Percentiles rank a stretch among this genome's conserved stretches.
Conservation (phyloP, 164 flowering plant genomes). For the Santalum album region DNA sequence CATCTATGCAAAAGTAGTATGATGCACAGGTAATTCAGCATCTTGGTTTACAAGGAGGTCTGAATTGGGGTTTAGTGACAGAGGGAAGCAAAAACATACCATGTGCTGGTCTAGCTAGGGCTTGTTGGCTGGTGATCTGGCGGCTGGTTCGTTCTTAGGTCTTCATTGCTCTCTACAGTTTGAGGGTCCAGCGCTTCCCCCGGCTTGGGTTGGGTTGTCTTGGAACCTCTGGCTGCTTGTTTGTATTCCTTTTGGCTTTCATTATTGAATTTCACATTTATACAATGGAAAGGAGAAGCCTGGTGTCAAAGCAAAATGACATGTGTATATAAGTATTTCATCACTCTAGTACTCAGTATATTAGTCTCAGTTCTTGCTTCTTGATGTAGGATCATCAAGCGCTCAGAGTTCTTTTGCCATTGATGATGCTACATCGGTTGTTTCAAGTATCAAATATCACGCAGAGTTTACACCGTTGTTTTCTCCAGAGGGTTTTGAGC, state of each 20-base stretch:
- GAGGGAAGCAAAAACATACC: too few relatives aligned
- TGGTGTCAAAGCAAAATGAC: neutral
- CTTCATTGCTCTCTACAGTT: neutral
- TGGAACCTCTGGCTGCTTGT: neutral
- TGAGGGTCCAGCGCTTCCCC: neutral
- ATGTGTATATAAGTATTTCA: neutral
- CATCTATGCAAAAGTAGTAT: too few relatives aligned
- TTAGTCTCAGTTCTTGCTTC: neutral
- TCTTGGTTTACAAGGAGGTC: too few relatives aligned
- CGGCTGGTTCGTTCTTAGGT: neutral
- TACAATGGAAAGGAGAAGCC: neutral
- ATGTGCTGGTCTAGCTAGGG: neutral
- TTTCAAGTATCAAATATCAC: constrained; percentile 81
- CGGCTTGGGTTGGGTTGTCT: neutral
- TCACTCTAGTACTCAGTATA: neutral
- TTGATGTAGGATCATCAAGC: constrained; percentile 20
- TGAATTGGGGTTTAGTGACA: too few relatives aligned
- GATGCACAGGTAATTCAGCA: too few relatives aligned
- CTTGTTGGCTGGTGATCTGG: neutral
- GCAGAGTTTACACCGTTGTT: constrained; percentile 84
- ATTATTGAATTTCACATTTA: neutral
- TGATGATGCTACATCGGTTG: constrained; percentile 61
- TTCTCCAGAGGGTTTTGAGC: constrained; percentile 63
- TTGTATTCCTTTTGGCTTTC: neutral
- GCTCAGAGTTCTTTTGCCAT: constrained; percentile 18